Base-by-base conservation (phyloP, 768 basidiomycete species). In the Podaxis sp. region DNA sequence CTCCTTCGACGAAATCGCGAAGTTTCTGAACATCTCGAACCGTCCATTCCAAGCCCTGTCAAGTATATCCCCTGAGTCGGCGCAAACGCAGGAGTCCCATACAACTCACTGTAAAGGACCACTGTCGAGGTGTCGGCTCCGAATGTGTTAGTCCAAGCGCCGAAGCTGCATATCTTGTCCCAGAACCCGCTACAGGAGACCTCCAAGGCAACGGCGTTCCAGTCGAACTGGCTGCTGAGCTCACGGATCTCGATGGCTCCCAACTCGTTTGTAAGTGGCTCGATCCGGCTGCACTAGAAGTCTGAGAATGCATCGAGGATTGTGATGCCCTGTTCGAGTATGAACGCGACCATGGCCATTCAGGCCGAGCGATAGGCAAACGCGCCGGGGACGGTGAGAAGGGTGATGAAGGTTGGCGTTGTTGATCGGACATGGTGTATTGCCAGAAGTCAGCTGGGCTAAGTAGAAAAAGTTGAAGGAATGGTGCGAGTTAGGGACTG, bases 21-120 rank as follows among this genome's bases (percentile, higher is more conserved):
- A 91, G 74, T 61, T 81, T 83, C 55, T 77, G 75, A 5, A 88
- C 80, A 66, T 87, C 80, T 29, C 80, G 79, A 24, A 91, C 79
- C 8, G 79, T 75, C 89, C 89, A 91, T 71, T 93, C 89, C 67
- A 91, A 88, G 0, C 87, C 87, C 89, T 90, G 58, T 47, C 50
- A 11, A 54, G 36, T 66, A 61, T 9, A 65, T 58, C 33, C 24
- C 56, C 19, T 19, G 40, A 15, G 27, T 38, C 50, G 22, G 38
- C 49, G 15, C 57, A 17, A 29, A 6, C n/a, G 36, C 33, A 25
- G 13, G 33, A 41, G 33, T 8, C 25, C 40, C 56, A 38, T 49
- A 41, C 46, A 40, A 70, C 79, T 67, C 68, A 85, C 88, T 66
- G 81, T 82, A 67, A 88, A 87, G 3, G 83, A 78, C 87, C 88